phyloP scores from a whole-genome alignment of 2,329 filamentous ascomycete species.

The Bertia moriformis region DNA sequence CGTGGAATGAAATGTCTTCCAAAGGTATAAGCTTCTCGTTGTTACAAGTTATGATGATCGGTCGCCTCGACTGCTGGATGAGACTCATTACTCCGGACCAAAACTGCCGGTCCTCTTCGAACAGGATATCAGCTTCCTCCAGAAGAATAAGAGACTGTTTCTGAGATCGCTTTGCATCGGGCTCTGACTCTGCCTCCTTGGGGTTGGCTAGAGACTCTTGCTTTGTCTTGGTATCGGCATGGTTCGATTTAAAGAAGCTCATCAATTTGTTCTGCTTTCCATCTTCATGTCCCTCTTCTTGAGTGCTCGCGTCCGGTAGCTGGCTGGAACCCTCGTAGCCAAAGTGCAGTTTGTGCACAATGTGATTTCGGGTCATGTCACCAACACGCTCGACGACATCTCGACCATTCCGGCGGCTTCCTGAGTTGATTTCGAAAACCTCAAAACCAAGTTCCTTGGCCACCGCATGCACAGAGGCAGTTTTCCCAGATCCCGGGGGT shows the following conservation, averaged over 20 bases:
- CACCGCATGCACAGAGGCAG: slow-evolving; percentile 77
- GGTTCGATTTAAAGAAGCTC: slow-evolving; percentile 5
- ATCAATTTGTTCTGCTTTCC: neutral
- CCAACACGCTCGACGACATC: slow-evolving; percentile 86
- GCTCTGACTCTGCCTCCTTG: slow-evolving; percentile 10
- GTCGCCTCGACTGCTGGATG: slow-evolving; percentile 72
- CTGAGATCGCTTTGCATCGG: slow-evolving; percentile 32
- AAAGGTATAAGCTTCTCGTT: slow-evolving; percentile 72
- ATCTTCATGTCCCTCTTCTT: too few species aligned
- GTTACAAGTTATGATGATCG: slow-evolving; percentile 90
- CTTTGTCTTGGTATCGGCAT: slow-evolving; percentile 10
- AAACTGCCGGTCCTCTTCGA: slow-evolving; percentile 90
- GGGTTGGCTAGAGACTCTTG: slow-evolving; percentile 4
- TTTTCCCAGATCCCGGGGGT: slow-evolving; percentile 81
- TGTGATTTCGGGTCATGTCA: slow-evolving; percentile 91
- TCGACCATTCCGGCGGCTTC: slow-evolving; percentile 69
- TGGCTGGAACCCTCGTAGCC: slow-evolving; percentile 18
- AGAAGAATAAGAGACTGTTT: slow-evolving; percentile 90
- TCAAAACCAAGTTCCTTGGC: slow-evolving; percentile 86
- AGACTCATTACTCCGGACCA: slow-evolving; percentile 71
- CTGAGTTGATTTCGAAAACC: slow-evolving; percentile 84
- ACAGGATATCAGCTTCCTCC: slow-evolving; percentile 86
- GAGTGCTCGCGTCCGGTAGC: slow-evolving; percentile 14
- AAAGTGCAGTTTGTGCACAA: slow-evolving; percentile 44
- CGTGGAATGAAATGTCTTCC: slow-evolving; percentile 63